These are phyloP conservation scores for Candida chauliodis DNA, from an alignment of 805 yeast species.

Conservation along the genomic window DNA sequence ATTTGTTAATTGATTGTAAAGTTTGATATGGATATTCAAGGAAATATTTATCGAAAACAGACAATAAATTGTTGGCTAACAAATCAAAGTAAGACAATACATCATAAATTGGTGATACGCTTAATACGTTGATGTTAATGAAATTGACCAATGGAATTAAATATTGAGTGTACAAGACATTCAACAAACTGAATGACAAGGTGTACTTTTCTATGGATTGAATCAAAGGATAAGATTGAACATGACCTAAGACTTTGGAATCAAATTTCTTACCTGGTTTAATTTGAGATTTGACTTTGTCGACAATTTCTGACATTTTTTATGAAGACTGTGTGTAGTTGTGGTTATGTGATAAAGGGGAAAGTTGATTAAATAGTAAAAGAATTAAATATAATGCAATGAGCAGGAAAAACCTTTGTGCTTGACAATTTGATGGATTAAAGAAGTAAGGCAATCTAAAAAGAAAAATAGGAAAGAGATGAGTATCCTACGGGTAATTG, in stretches of 20 bases:
- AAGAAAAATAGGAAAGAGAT: no score
- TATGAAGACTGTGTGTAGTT: not conserved
- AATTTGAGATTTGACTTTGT: slow-evolving; percentile 6
- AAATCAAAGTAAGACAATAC: slow-evolving; percentile 12
- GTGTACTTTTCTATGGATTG: slow-evolving; percentile 17
- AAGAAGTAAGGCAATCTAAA: no score
- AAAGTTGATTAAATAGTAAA: no score
- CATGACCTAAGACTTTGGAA: slow-evolving; percentile 31
- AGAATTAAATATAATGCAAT: no score
- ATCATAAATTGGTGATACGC: slow-evolving; percentile 11
- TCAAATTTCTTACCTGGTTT: slow-evolving; percentile 18
- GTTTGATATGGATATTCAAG: slow-evolving; percentile 4
- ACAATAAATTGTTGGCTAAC: slow-evolving; percentile 11
- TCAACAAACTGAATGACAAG: slow-evolving; percentile 24
- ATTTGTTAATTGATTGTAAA: slow-evolving; percentile 5
- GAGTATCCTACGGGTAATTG: no score
- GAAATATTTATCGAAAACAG: slow-evolving; percentile 7
- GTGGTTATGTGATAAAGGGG: not conserved
- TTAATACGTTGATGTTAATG: slow-evolving; percentile 20
- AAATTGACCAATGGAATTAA: slow-evolving; percentile 16
- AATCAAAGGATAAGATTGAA: slow-evolving; percentile 30
- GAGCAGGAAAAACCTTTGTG: no score
- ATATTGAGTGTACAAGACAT: slow-evolving; percentile 18
- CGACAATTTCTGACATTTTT: slow-evolving; percentile 8
- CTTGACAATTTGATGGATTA: no score